Evolutionary conservation across 306 rosid species (phyloP).

Genomic region (apple (Malus domestica)): ASM211411v1 NC_041794.1:28346501-28347000

Average conservation of each 20-base stretch:
- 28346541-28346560: neutral
- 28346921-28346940: no score
- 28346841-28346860: no score
- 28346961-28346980: no score
- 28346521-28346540: neutral
- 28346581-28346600: neutral
- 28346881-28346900: no score
- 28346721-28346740: neutral
- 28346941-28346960: no score
- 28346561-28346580: neutral
- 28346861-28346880: no score
- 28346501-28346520: slow-evolving; percentile 23
- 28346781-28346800: no score
- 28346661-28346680: neutral
- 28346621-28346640: neutral
- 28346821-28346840: no score
- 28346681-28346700: neutral
- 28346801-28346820: no score
- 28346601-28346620: neutral
- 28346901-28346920: no score
- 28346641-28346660: neutral
- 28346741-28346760: neutral
- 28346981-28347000: no score
- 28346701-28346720: neutral
- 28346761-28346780: no score